Evolutionary conservation across 2,329 filamentous ascomycete genomes (phyloP).

Genomic region (Herpomyces periplanetae): DNA sequence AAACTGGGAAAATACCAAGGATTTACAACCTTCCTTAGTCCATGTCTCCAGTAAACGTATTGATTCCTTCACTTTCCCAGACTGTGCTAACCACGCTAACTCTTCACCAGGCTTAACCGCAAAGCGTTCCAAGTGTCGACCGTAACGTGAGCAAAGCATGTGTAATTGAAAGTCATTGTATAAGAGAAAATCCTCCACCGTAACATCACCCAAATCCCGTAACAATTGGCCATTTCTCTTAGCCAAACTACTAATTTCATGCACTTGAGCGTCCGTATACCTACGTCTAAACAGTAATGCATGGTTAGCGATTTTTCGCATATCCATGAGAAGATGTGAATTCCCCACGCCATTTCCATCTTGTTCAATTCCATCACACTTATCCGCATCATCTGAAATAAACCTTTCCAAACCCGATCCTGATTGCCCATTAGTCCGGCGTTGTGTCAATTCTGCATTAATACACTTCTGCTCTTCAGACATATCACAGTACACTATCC

Average conservation of each 20-base stretch:
- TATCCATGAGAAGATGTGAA: constrained; percentile 21
- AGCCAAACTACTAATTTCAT: constrained; percentile 35
- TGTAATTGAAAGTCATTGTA: constrained; percentile 22
- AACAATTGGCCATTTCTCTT: constrained; percentile 17
- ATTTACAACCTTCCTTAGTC: constrained; percentile 40
- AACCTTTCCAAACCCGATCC: no score
- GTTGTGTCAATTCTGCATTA: no score
- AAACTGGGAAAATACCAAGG: constrained; percentile 74
- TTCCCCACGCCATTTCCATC: constrained; percentile 6
- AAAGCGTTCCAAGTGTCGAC: neutral
- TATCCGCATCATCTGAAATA: no score
- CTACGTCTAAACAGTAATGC: constrained; percentile 48
- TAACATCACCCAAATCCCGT: constrained; percentile 13
- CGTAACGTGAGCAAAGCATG: constrained; percentile 11
- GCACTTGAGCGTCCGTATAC: constrained; percentile 32
- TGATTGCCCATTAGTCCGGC: no score
- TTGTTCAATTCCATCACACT: constrained; percentile 1
- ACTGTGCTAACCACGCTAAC: constrained; percentile 19
- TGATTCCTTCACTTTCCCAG: constrained; percentile 54
- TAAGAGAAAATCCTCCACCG: constrained; percentile 13
- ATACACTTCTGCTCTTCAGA: constrained; percentile 27
- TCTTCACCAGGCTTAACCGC: constrained; percentile 2
- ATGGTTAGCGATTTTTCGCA: constrained; percentile 70
- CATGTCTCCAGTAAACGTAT: constrained; percentile 31
- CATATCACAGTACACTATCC: constrained; percentile 44